Base-by-base conservation (phyloP, 2,329 filamentous ascomycete species). In the Trichophyton simii region DNA sequence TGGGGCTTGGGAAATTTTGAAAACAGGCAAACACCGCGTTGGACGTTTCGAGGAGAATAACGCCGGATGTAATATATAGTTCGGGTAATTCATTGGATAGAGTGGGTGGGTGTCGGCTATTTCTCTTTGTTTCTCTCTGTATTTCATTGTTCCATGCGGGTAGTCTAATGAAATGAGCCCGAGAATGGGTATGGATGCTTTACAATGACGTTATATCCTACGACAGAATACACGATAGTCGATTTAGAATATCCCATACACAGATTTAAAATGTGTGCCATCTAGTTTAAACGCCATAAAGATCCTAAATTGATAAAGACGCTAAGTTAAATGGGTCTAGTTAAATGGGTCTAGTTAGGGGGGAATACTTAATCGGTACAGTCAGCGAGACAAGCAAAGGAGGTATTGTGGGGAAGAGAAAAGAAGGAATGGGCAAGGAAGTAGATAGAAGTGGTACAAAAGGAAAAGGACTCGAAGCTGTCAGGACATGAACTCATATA, bases 1-100 rank as follows among this genome's bases (percentile, higher is more conserved):
- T 95, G 72, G 71, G 86, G 62, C 75, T 80, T 69, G 83, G 82
- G 62, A 94, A 94, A 82, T 74, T 92, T 63, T 90, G 80, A 76
- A 22, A 22, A 13, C 20, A 5, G 20, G 46, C 46, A 13, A 28
- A 13, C 22, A 25, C 9, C 3, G 18, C 4, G 13, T 48, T 22
- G 20, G 8, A 22, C 25, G 20, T 9, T 11, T 31, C 2, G 2
- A 22, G 20, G 6, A 22, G 46, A 25, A 22, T 3, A 48, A 48
- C 20, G 7, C 9, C 11, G 28, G 20, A 28, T 50, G 20, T 50
- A 28, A 28, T 50, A 50, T 28, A 50, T 8, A 18, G 18, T 6
- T 28, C 25, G 25, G 7, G 8, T 11, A 22, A 8, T 28, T 36
- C 11, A 36, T 36, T 11, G 34, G 34, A 28, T 28, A 22, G 46